Base-by-base conservation (phyloP, 768 basidiomycete genomes). In the Mycena kentingensis region DNA sequence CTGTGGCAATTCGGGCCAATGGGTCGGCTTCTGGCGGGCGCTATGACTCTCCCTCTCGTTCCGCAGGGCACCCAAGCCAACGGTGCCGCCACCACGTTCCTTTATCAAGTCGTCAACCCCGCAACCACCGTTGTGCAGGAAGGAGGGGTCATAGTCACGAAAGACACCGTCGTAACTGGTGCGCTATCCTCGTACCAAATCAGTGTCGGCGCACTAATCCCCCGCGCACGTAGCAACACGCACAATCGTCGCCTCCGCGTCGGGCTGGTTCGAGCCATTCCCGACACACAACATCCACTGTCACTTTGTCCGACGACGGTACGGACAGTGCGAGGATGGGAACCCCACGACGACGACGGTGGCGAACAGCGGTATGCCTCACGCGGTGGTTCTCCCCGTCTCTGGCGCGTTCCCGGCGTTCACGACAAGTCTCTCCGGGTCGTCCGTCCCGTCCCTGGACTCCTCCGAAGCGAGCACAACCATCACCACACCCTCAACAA, bases 11-110 rank as follows among this genome's bases (percentile, higher is more conserved):
- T n/a, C n/a, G n/a, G n/a, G n/a, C n/a, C n/a, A n/a, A n/a, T n/a
- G n/a, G n/a, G n/a, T n/a, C n/a, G n/a, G n/a, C n/a, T n/a, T n/a
- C n/a, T n/a, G n/a, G n/a, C n/a, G n/a, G n/a, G n/a, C n/a, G n/a
- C n/a, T n/a, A n/a, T n/a, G n/a, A n/a, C n/a, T n/a, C n/a, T n/a
- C n/a, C n/a, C n/a, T n/a, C n/a, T n/a, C n/a, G n/a, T n/a, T n/a
- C 48, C 48, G 15, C 3, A 29, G 5, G 48, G 48, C 5, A 41
- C 48, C 7, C 37, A 26, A 4, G n/a, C 11, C 4, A 22, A 31
- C 35, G 48, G 48, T 21, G 8, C 10, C 19, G 35, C 48, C 10
- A 49, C 38, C 2, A 49, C 48, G 21, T 49, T 28, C 41, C 48
- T 49, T 10, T 49, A 49, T 26, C 48, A 49, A 35, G 37, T 16